phyloP scores from a whole-genome alignment of 192 early-diverging fungal species.

The Kappamyces sp. region DNA sequence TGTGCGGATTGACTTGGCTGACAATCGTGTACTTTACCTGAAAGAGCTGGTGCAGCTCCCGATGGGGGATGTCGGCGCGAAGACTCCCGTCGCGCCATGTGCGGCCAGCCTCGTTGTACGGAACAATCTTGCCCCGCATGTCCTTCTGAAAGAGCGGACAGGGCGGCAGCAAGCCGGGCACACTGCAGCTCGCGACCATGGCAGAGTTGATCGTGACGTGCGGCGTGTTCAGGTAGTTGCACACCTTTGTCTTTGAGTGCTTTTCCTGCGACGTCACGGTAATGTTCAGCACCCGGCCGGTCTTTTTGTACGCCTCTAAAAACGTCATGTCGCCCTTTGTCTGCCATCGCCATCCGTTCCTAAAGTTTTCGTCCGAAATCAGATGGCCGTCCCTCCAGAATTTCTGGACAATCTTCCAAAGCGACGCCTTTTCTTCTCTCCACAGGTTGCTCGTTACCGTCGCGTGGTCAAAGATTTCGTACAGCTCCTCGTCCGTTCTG shows the following conservation, averaged over 20 bases:
- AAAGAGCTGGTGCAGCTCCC: conserved; percentile 66
- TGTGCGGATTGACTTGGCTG: conserved; percentile 81
- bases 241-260: conserved; percentile 68
- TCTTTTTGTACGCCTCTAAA: conserved; percentile 79
- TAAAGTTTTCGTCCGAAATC: conserved; percentile 16
- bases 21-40: conserved; percentile 85
- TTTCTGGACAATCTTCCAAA: conserved; percentile 3
- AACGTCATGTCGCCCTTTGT: conserved; percentile 74
- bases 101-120: conserved; percentile 64
- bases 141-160: conserved; percentile 77
- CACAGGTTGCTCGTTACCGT: conserved; percentile 24
- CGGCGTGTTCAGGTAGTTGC: conserved; percentile 74
- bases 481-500: conserved; percentile 58
- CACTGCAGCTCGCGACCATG: conserved; percentile 75
- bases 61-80: conserved; percentile 53
- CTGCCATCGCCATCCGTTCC: background rate
- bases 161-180: conserved; percentile 79
- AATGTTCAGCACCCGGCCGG: conserved; percentile 82
- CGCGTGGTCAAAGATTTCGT: conserved; percentile 16
- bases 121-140: conserved; percentile 46
- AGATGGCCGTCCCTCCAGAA: background rate
- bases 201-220: conserved; percentile 84
- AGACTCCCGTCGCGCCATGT: conserved; percentile 87
- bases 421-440: conserved; percentile 21
- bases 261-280: conserved; percentile 69